These are phyloP conservation scores for Pythium monospermum DNA, from an alignment of 352 stramenopile genomes.

Conservation along the genomic window DNA sequence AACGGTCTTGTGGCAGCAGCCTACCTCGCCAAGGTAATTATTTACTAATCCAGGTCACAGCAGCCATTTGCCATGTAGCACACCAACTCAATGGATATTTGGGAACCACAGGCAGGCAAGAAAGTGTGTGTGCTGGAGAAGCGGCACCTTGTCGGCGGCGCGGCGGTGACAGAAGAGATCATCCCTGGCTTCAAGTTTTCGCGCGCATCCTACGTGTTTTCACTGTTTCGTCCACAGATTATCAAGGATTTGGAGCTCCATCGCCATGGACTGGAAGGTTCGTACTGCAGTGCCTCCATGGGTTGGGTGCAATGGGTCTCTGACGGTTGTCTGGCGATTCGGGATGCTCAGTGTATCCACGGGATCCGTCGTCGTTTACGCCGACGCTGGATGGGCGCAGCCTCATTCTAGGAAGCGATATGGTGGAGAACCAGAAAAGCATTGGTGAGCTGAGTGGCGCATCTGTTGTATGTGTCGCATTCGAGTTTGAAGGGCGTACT, in stretches of 20 bases:
- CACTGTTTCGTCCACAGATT: slow-evolving; percentile 86
- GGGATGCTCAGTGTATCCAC: slow-evolving; percentile 47
- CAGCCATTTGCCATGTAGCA: neutral
- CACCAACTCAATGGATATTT: neutral
- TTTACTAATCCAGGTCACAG: too few relatives aligned
- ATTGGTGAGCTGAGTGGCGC: slow-evolving; percentile 66
- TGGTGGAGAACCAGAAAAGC: slow-evolving; percentile 65
- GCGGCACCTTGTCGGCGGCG: slow-evolving; percentile 80
- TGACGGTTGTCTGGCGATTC: neutral
- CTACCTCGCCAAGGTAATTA: slow-evolving; percentile 88
- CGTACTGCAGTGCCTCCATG: too few relatives aligned
- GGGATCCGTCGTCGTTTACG: slow-evolving; percentile 87
- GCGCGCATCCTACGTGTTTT: slow-evolving; percentile 88
- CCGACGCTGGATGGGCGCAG: slow-evolving; percentile 69
- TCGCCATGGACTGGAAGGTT: slow-evolving; percentile 69
- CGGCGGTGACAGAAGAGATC: slow-evolving; percentile 89
- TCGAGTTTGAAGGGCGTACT: too few relatives aligned
- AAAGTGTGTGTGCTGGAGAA: slow-evolving; percentile 87
- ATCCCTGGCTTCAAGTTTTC: slow-evolving; percentile 90
- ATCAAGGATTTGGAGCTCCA: slow-evolving; percentile 86
- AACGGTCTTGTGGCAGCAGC: slow-evolving; percentile 87
- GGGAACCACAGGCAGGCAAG: slow-evolving; percentile 48
- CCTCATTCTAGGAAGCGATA: slow-evolving; percentile 76
- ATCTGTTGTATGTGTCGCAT: too few relatives aligned
- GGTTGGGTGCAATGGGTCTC: too few relatives aligned